Base-by-base conservation (phyloP, 371 early-diverging fungal species). In the Mortierella sp. region DNA sequence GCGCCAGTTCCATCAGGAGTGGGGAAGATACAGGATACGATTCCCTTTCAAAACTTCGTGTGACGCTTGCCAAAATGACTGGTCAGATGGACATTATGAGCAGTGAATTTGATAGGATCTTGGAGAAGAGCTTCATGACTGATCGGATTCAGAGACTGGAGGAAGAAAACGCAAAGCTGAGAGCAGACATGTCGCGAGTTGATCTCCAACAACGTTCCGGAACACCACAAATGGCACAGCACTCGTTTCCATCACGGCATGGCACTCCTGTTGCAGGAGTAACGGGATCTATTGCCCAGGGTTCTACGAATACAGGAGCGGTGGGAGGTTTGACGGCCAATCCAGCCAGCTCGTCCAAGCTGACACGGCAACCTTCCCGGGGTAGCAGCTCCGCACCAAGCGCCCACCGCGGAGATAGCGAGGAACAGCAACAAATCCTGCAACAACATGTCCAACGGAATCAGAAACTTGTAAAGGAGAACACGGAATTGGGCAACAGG, bases 71-170 rank as follows among this genome's bases (percentile, higher is more conserved):
- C 57, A 85, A 83, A 51, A 86, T 85, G 82, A 59, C 78, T 28
- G 77, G 81, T 1, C 88, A 93, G 55, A 63, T 93, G 54, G 89
- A 92, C 46, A 71, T 79, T 0, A 80, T 90, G 67, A 54, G 76
- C 3, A 43, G 70, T 2, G 90, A 93, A 14, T 92, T 91, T 50
- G 81, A 91, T 21, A 61, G 79, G 28, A 73, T 85, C 7, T 27
- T 92, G 17, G 78, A 78, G 29, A 78, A 80, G 51, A 80, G 72
- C 43, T 85, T 79, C 78, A 62, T 66, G 61, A 57, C 69, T 5
- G 76, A 76, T 41, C 60, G 64, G 31, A 64, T 68, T 37, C 64
- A 57, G 29, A 48, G 60, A 22, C 57, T 76, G n/a, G 76, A 76
- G 50, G 76, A 76, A 24, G 76, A 76, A 21, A 76, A 76, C 51